Base-by-base conservation (phyloP, 441 rosid species). In the Adansonia gregorii region DNA sequence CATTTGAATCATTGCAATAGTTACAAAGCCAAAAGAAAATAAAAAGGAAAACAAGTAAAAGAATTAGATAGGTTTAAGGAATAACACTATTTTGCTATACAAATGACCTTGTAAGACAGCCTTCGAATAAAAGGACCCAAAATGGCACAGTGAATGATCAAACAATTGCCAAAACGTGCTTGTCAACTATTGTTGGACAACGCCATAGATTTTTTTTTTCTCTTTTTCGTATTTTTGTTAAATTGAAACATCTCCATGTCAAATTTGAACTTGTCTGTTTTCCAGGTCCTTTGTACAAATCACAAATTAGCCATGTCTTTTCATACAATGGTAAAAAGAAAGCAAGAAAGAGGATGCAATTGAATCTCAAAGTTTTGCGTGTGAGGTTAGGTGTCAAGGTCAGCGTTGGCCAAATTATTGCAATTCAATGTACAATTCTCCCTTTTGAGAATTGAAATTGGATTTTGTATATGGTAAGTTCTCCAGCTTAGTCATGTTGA, bases 401-500 rank as follows among this genome's bases (percentile, higher is more conserved):
- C 55, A 67, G 72, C 55, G 12, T 45, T 20, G 54, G 39, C 54
- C 51, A 67, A 67, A 63, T 31, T 63, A 63, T 63, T 63, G 67
- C 67, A 67, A 46, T 67, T 68, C 56, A 48, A 68, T 11, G 52
- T 24, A 67, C 55, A 67, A 48, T 68, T 68, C 19, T 68, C 12
- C 15, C 59, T 4, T 3, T 14, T 7, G 6, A 14, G 45, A 63
- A 31, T 31, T 31, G 35, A 31, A 31, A 31, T 63, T 31, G 45
- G 67, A 63, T 45, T 45, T 14, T 12, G 14, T 3, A 17, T 15
- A 54, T n/a, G 51, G 63, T 19, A 75, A 61, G 48, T 46, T 68
- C 74, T 39, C 79, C 81, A 67, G 71, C 68, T 46, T 65, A 75
- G 35, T 60, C 20, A 8, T n/a, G 31, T 78, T 68, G 83, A 31